Base-by-base conservation (phyloP, 1,284 basidiomycete genomes). In the Cutaneotrichosporon cyanovorans region DNA sequence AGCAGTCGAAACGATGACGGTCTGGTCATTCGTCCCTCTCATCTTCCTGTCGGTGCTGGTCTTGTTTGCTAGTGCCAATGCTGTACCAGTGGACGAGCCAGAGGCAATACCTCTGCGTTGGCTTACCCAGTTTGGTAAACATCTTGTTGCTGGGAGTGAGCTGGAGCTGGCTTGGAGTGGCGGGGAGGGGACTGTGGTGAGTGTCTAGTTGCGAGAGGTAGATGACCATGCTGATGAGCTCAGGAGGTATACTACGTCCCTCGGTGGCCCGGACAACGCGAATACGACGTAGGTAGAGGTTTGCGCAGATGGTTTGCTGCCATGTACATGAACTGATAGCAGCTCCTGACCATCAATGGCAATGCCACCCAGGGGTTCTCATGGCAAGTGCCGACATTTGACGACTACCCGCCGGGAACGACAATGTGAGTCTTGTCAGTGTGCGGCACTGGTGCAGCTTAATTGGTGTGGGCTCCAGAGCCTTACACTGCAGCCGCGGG, bases 221-320 rank as follows among this genome's bases (percentile, higher is more conserved):
- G 8, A 21, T n/a, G 9, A 15, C 31, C n/a, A n/a, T 14, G 28
- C 16, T 15, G 18, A 20, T 15, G 8, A 12, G 12, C 34, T 15
- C 42, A 42, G 30, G 60, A 63, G 48, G 53, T 61, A 8, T 65
- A 61, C 45, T 63, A 57, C 45, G 57, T 65, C 39, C 61, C 62
- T 14, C 57, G 55, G 28, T 65, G 61, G 61, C 56, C 56, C 7
- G 45, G 52, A 14, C 59, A 60, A 38, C 19, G 11, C 1, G 48
- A 49, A 14, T 64, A 62, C 32, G 36, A 51, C 16, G 61, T 63
- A 50, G 53, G 60, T 53, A 19, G 18, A 31, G 16, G 22, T 5
- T 34, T 14, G 39, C 39, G 5, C 20, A 11, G 15, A 14, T 18
- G 15, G 25, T 20, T 40, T n/a, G n/a, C n/a, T n/a, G n/a, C n/a